These are phyloP conservation scores for Fusarium sp. DNA, from an alignment of 2,329 filamentous ascomycete genomes.

Conservation along the genomic window DNA sequence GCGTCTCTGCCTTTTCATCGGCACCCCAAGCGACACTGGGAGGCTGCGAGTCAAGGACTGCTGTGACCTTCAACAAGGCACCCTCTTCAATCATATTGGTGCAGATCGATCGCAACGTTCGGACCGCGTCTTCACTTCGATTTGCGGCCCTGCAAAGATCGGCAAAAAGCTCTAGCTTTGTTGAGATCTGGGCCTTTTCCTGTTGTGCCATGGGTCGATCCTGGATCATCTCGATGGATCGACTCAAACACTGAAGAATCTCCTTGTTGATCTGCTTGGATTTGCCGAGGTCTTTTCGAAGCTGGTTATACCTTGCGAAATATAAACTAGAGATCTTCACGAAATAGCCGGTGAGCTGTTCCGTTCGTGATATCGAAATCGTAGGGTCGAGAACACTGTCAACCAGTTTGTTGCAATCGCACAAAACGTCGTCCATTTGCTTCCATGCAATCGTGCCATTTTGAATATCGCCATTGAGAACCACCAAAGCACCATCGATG, in stretches of 20 bases:
- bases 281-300: constrained; percentile 59
- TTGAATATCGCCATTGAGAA: constrained; percentile 65
- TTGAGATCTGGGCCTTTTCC: constrained; percentile 68
- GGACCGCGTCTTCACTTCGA: constrained; percentile 67
- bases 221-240: constrained; percentile 73
- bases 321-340: constrained; percentile 79
- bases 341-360: constrained; percentile 61
- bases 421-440: constrained; percentile 66
- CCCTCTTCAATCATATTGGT: constrained; percentile 70
- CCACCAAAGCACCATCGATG: constrained; percentile 70
- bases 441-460: constrained; percentile 64
- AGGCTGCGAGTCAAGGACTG: constrained; percentile 61
- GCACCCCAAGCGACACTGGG: constrained; percentile 66
- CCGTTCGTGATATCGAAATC: constrained; percentile 46
- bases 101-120: constrained; percentile 70
- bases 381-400: constrained; percentile 61
- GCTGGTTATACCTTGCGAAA: constrained; percentile 69
- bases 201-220: constrained; percentile 65
- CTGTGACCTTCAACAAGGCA: constrained; percentile 65
- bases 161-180: constrained; percentile 75
- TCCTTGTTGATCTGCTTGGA: constrained; percentile 53
- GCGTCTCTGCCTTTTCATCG: constrained; percentile 60
- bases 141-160: constrained; percentile 68
- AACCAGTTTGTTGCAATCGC: constrained; percentile 66
- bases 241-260: constrained; percentile 68